A percentile compares a stretch with the other conserved stretches of the same genome.
Evolutionary conservation across 306 rosid genomes (phyloP).

Genomic region (Dryas alaskensis): DNA sequence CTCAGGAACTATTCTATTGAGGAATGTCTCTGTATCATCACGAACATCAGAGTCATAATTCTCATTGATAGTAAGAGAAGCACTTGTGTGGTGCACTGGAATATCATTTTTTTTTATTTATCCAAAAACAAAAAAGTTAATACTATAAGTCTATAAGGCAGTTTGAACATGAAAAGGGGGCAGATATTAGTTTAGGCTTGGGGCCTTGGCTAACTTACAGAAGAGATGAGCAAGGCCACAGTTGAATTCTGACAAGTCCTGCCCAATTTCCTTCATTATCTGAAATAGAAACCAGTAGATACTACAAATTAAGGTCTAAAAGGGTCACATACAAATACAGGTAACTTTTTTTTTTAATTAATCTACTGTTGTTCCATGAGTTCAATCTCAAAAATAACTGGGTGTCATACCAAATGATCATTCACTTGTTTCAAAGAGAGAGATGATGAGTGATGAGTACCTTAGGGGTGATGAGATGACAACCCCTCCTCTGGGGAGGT

Average conservation of each 20-base stretch:
- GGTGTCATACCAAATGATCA: too few species aligned
- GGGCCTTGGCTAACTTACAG: conserved; percentile 37
- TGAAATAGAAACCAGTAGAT: neutral
- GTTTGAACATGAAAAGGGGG: neutral
- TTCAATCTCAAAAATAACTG: too few species aligned
- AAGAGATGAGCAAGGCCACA: conserved; percentile 96
- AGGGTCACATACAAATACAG: too few species aligned
- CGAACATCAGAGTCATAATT: conserved; percentile 92
- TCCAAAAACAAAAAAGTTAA: conserved; percentile 7
- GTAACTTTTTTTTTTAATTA: too few species aligned
- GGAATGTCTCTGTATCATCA: conserved; percentile 81
- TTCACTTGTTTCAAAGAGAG: too few species aligned
- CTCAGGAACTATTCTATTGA: conserved; percentile 74
- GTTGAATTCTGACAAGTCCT: conserved; percentile 79
- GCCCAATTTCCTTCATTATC: conserved; percentile 58
- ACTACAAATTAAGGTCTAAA: too few species aligned
- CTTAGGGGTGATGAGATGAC: conserved; percentile 90
- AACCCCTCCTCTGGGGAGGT: conserved; percentile 74
- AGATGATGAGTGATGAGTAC: conserved; percentile 13
- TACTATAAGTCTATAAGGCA: neutral
- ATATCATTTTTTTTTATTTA: neutral
- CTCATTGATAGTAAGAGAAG: conserved; percentile 93
- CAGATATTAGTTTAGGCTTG: neutral
- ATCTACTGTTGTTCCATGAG: too few species aligned
- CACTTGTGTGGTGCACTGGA: conserved; percentile 96